Evolutionary conservation across 371 early-diverging fungal species (phyloP), one percentile per base, ranked within the genome.

Genomic region (Rhizopus stolonifer): DNA sequence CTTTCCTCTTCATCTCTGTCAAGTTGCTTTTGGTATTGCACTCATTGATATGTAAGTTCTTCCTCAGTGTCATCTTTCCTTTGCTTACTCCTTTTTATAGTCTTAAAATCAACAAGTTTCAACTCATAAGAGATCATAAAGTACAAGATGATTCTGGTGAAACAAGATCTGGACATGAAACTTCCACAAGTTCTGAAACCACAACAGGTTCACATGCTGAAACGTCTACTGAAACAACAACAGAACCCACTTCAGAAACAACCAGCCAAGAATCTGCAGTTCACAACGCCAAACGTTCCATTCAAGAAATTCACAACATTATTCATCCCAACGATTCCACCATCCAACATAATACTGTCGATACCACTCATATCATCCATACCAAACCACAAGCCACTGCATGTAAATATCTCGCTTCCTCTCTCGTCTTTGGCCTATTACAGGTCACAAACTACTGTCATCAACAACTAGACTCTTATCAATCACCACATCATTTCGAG

Each of bases 1-100:
- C 47, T 69, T 82, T 34, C 83, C 83, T 0, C 60, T 82, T 13
- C 83, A 82, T 64, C 49, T 82, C 2, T 79, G 77, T 42, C 77
- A 77, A 51, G 74, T 77, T 19, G 77, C 74, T 10, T 77, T 77
- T 65, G 77, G 77, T 58, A 77, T 77, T 38, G 57, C 77, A 3
- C 43, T 77, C 14, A 73, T 69, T 26, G 69, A 77, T 52, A 67
- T 69, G 74, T 76, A 68, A 56, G 69, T 29, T n/a, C n/a, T n/a
- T n/a, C n/a, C n/a, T n/a, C n/a, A n/a, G n/a, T n/a, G n/a, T n/a
- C n/a, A n/a, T n/a, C n/a, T n/a, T n/a, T n/a, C n/a, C n/a, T n/a
- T n/a, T 32, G 8, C n/a, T 13, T 0, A 43, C 14, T 32, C 17
- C 2, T 53, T 1, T 22, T 32, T 21, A 8, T 51, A 75, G 76